phyloP scores from a whole-genome alignment of 2,329 filamentous ascomycete genomes.

The Davidsoniella australis region DNA sequence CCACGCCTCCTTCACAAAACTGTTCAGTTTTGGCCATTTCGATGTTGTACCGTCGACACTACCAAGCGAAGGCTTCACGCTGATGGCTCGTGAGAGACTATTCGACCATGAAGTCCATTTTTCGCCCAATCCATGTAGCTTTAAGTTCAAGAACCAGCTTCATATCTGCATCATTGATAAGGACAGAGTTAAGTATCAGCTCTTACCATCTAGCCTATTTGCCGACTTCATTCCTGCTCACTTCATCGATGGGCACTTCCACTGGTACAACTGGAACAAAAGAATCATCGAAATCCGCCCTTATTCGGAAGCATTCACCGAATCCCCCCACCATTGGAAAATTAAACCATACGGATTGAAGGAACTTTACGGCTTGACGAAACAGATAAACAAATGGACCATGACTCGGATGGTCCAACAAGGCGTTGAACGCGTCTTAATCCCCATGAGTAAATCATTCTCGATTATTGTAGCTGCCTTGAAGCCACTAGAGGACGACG shows the following conservation, averaged over 20 bases:
- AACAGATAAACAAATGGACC: too few species aligned
- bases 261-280: conserved; percentile 27
- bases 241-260: conserved; percentile 25
- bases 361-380: too few species aligned
- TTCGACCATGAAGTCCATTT: conserved; percentile 22
- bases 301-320: conserved; percentile 16
- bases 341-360: conserved; percentile 6
- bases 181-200: conserved; percentile 13
- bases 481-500: background rate
- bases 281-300: conserved; percentile 21
- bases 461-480: background rate
- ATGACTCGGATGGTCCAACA: background rate
- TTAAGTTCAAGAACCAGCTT: conserved; percentile 15
- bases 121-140: conserved; percentile 13
- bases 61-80: conserved; percentile 20
- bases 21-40: conserved; percentile 27
- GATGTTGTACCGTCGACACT: conserved; percentile 25
- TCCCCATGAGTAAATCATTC: background rate
- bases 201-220: conserved; percentile 22
- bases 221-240: conserved; percentile 18
- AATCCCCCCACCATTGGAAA: conserved; percentile 15
- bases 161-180: conserved; percentile 18
- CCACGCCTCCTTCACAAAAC: conserved; percentile 22
- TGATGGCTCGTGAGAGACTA: conserved; percentile 12
- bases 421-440: background rate